These are phyloP conservation scores for Pascua guehoae DNA, from an alignment of 1,284 basidiomycete species.

Conservation along the genomic window DNA sequence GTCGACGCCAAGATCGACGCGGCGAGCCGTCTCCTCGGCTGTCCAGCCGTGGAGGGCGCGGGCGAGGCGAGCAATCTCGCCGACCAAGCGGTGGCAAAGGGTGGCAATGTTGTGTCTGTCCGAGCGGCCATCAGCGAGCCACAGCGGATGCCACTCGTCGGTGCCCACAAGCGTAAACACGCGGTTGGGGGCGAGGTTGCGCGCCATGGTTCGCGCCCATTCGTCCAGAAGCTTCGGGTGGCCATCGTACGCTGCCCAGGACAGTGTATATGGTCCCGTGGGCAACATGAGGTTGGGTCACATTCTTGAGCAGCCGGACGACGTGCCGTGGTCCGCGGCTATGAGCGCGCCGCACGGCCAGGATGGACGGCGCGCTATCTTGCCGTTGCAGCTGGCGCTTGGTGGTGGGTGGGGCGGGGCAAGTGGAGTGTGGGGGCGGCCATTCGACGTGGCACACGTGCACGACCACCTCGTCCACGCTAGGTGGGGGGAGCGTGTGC, in stretches of 20 bases:
- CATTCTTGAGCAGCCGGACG: not conserved
- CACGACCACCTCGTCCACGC: not conserved
- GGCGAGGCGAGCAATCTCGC: not conserved
- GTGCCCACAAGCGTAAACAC: not conserved
- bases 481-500: not conserved
- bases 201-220: not conserved
- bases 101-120: not conserved
- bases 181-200: not conserved
- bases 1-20: not conserved
- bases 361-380: not conserved
- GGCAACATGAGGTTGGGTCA: not conserved
- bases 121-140: not conserved
- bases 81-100: not conserved
- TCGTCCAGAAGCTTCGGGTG: not conserved
- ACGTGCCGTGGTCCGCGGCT: not conserved
- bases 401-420: too few species aligned
- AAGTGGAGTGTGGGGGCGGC: too few species aligned
- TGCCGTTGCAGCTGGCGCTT: too few species aligned
- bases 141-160: not conserved
- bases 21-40: not conserved
- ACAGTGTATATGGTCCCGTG: not conserved
- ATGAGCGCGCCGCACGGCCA: not conserved
- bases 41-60: not conserved
- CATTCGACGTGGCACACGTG: too few species aligned
- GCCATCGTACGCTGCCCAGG: not conserved